Evolutionary conservation across 306 rosid species (phyloP).

Genomic region (Quercus suber): DNA sequence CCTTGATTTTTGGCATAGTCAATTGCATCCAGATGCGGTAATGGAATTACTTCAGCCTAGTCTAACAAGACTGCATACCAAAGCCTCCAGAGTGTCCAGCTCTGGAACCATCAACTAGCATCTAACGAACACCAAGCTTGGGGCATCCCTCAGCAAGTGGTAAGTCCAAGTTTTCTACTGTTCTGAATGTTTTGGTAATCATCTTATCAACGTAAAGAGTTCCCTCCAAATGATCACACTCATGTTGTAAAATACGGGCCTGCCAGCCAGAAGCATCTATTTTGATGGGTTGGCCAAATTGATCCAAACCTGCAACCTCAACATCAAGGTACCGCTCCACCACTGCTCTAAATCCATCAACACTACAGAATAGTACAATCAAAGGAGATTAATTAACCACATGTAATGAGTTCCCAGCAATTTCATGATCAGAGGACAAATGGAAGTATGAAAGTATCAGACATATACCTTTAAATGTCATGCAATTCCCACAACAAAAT

Average conservation of each 20-base stretch:
- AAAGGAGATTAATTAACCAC: constrained; percentile 1
- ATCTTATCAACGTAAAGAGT: constrained; percentile 85
- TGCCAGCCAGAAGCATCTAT: constrained; percentile 85
- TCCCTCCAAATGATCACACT: constrained; percentile 92
- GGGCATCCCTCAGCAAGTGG: constrained; percentile 89
- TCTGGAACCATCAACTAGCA: neutral
- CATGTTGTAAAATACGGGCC: constrained; percentile 88
- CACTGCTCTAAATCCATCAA: constrained; percentile 77
- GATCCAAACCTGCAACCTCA: constrained; percentile 84
- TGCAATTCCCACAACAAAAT: neutral
- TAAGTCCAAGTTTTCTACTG: constrained; percentile 58
- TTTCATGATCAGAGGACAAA: neutral
- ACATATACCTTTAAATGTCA: neutral
- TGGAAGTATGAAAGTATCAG: neutral
- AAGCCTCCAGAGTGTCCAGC: neutral
- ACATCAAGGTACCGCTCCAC: constrained; percentile 86
- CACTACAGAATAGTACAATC: constrained; percentile 43
- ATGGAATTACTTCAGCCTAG: neutral
- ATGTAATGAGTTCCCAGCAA: neutral
- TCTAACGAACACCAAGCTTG: constrained; percentile 54
- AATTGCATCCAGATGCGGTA: neutral
- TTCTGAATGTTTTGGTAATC: constrained; percentile 79
- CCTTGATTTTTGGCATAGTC: neutral
- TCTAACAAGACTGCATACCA: neutral
- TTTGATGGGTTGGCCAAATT: constrained; percentile 57